phyloP scores from a whole-genome alignment of 73 alveolate species.

The Breviolum minutum region DNA sequence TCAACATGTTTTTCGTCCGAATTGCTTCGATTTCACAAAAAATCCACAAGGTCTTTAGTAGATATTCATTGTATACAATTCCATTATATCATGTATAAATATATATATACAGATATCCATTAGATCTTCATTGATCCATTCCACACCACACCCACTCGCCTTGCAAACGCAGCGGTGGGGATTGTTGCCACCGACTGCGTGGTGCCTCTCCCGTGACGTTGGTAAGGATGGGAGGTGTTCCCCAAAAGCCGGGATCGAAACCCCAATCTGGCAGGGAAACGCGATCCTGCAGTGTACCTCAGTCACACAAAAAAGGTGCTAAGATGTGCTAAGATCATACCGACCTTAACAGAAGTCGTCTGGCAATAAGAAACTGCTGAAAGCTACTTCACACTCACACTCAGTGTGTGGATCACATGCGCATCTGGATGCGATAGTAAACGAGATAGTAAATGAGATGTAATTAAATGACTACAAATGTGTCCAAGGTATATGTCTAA shows the following conservation, averaged over 20 bases:
- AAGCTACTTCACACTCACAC: neutral
- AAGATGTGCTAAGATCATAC: neutral
- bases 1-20: too few relatives aligned
- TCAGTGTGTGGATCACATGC: too few relatives aligned
- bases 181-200: conserved; percentile 19
- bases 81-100: too few relatives aligned
- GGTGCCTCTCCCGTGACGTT: conserved; percentile 77
- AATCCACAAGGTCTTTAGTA: neutral
- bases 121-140: too few relatives aligned
- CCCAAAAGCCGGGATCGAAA: conserved; percentile 78
- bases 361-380: neutral
- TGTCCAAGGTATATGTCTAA: too few relatives aligned
- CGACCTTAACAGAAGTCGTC: neutral
- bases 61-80: neutral
- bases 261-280: conserved; percentile 72
- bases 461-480: too few relatives aligned
- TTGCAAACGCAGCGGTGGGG: conserved; percentile 48
- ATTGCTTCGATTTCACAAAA: too few relatives aligned
- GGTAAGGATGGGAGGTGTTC: conserved; percentile 37
- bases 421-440: too few relatives aligned
- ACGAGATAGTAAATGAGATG: too few relatives aligned
- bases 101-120: too few relatives aligned
- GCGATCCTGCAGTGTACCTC: conserved; percentile 54
- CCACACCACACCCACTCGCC: neutral
- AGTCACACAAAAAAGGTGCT: neutral